Conservation (phyloP, 208 protist genomes). For the Trypanosoma mega region DNA sequence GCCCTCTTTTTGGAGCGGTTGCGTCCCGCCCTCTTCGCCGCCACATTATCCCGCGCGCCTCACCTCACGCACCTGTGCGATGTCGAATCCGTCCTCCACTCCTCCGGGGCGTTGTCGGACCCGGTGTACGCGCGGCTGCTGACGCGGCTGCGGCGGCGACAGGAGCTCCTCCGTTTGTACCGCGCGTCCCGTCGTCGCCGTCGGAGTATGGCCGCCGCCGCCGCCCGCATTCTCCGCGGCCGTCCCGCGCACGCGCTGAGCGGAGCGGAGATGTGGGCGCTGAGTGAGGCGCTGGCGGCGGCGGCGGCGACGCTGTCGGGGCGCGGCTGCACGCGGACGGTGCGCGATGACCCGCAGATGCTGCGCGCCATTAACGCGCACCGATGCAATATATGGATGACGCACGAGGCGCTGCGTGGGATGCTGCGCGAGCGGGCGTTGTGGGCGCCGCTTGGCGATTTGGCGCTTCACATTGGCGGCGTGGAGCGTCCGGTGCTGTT, state of each 20-base stretch:
- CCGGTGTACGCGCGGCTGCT: slow-evolving; percentile 50
- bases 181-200: slow-evolving; percentile 32
- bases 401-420: slow-evolving; percentile 39
- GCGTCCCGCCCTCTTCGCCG: slow-evolving; percentile 34
- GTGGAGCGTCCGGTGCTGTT: slow-evolving; percentile 75
- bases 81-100: slow-evolving; percentile 63
- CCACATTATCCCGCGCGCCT: slow-evolving; percentile 48
- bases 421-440: slow-evolving; percentile 37
- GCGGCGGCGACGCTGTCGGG: slow-evolving; percentile 42
- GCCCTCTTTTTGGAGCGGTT: slow-evolving; percentile 34
- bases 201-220: slow-evolving; percentile 28
- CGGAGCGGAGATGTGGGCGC: slow-evolving; percentile 68
- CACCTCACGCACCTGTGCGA: slow-evolving; percentile 67
- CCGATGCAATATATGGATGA: slow-evolving; percentile 89
- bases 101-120: slow-evolving; percentile 39
- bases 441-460: slow-evolving; percentile 23
- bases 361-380: slow-evolving; percentile 79
- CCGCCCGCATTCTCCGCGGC: slow-evolving; percentile 44
- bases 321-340: slow-evolving; percentile 60
- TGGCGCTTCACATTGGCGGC: slow-evolving; percentile 66
- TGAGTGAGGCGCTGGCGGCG: slow-evolving; percentile 56
- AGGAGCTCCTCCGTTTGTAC: slow-evolving; percentile 56
- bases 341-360: slow-evolving; percentile 76
- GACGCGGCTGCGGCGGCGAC: slow-evolving; percentile 56
- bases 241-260: slow-evolving; percentile 51